phyloP scores from a whole-genome alignment of 1,139 yeast species.

The Yamadazyma conglobata region DNA sequence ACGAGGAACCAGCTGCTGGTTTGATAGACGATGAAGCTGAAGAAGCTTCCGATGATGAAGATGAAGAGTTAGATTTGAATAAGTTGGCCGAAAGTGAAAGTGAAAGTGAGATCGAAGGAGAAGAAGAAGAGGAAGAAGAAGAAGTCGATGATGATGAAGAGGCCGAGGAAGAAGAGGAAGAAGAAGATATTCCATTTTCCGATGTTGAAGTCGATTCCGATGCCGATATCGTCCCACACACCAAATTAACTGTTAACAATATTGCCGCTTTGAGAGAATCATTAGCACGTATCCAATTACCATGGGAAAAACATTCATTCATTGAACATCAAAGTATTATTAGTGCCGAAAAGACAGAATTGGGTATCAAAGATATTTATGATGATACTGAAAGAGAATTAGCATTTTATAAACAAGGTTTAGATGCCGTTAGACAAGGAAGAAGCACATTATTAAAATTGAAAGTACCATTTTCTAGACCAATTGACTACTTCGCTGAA shows the following conservation, averaged over 20 bases:
- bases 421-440: conserved; percentile 76
- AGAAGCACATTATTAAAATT: conserved; percentile 61
- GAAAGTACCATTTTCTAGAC: conserved; percentile 87
- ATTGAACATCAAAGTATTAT: conserved; percentile 79
- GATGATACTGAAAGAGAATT: conserved; percentile 83
- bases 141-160: conserved; percentile 45
- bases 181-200: conserved; percentile 69
- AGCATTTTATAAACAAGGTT: conserved; percentile 84
- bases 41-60: conserved; percentile 27
- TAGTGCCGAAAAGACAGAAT: conserved; percentile 56
- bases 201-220: conserved; percentile 82
- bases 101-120: conserved; percentile 38
- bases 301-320: conserved; percentile 71
- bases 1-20: conserved; percentile 23
- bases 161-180: conserved; percentile 41
- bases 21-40: conserved; percentile 26
- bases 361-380: conserved; percentile 78
- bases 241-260: conserved; percentile 78
- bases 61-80: conserved; percentile 47
- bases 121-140: conserved; percentile 43
- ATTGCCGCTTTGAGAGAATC: conserved; percentile 66
- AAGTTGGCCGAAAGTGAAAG: conserved; percentile 55
- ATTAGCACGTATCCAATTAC: conserved; percentile 63
- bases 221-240: conserved; percentile 86
- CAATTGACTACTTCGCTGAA: conserved; percentile 95